Conservation (phyloP, 2,329 filamentous ascomycete genomes). For the Fusarium anthophilum region DNA sequence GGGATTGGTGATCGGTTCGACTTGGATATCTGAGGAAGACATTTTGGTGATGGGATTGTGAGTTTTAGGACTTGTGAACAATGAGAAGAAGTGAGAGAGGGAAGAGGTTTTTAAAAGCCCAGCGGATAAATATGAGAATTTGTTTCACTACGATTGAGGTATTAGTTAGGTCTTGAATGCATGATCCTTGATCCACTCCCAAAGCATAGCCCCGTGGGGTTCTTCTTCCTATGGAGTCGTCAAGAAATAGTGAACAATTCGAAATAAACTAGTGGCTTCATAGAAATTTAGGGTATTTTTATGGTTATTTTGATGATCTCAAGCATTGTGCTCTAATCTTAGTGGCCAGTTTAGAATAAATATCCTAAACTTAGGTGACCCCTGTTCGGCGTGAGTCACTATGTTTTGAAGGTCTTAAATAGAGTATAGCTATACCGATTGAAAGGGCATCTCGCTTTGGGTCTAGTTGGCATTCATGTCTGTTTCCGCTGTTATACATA, state of each 20-base stretch:
- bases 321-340: neutral
- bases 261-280: neutral
- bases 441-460: neutral
- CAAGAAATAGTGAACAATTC: neutral
- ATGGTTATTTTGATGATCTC: neutral
- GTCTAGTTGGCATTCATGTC: neutral
- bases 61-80: accelerated
- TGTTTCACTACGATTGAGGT: constrained; percentile 1
- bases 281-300: neutral
- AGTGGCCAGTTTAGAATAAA: neutral
- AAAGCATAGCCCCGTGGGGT: neutral
- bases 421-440: neutral
- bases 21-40: constrained; percentile 13
- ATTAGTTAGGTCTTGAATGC: constrained; percentile 19
- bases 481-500: neutral
- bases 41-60: neutral
- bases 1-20: constrained; percentile 43
- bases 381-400: neutral
- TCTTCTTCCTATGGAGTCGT: neutral
- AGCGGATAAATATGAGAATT: neutral
- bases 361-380: no score
- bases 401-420: neutral
- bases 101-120: accelerated
- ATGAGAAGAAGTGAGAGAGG: neutral
- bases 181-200: constrained; percentile 27